Conservation (phyloP, 495 filamentous ascomycete genomes). For the Rhizodiscina lignyota region DNA sequence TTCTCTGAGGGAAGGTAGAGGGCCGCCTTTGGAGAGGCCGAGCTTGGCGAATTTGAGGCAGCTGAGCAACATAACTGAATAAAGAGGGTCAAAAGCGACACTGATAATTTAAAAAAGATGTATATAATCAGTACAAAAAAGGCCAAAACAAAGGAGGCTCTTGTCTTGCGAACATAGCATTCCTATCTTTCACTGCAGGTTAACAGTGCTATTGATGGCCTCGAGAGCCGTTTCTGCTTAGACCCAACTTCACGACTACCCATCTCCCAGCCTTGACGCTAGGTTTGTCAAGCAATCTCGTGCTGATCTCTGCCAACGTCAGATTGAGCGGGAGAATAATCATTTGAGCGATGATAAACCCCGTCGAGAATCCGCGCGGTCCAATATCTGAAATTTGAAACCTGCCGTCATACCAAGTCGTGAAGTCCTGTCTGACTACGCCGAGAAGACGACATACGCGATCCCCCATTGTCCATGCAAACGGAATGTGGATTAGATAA, state of each 20-base stretch:
- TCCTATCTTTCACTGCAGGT: too few relatives aligned
- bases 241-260: too few relatives aligned
- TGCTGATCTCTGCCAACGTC: background rate
- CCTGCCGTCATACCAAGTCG: slow-evolving; percentile 3
- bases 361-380: slow-evolving; percentile 1
- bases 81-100: too few relatives aligned
- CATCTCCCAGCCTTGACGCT: background rate
- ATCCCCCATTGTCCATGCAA: slow-evolving; percentile 1
- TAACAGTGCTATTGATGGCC: background rate
- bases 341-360: background rate
- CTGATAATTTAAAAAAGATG: too few relatives aligned
- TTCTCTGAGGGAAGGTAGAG: too few relatives aligned
- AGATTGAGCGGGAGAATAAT: background rate
- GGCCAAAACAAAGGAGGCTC: too few relatives aligned
- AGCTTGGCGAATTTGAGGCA: too few relatives aligned
- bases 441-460: slow-evolving; percentile 1
- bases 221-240: background rate
- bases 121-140: too few relatives aligned
- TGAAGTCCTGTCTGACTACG: slow-evolving; percentile 1
- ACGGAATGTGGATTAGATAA: slow-evolving; percentile 4
- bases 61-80: too few relatives aligned
- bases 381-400: slow-evolving; percentile 2
- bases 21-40: too few relatives aligned
- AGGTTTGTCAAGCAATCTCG: background rate
- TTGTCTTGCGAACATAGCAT: too few relatives aligned